These are phyloP conservation scores for Wickerhamiella pararugosa DNA, from an alignment of 1,139 yeast species.

Conservation along the genomic window DNA sequence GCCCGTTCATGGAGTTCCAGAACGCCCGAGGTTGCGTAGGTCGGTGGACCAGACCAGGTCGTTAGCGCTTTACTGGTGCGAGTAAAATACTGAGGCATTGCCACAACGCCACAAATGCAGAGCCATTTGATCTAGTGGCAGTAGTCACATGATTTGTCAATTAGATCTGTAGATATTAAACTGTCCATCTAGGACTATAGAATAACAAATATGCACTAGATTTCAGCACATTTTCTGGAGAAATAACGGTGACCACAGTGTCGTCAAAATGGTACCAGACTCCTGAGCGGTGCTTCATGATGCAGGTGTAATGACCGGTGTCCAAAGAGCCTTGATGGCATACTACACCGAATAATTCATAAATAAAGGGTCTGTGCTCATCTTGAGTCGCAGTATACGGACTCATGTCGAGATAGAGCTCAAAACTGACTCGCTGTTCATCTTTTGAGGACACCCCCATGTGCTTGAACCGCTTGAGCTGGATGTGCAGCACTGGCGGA, in stretches of 20 bases:
- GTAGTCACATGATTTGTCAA: too few species aligned
- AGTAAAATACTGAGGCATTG: constrained; percentile 8
- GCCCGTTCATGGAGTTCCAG: not conserved
- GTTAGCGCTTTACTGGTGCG: constrained; percentile 6
- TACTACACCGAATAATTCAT: constrained; percentile 74
- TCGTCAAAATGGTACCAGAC: constrained; percentile 88
- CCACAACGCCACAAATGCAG: not conserved
- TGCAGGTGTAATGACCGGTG: constrained; percentile 86
- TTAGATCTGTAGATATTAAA: constrained; percentile 10
- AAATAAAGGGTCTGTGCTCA: constrained; percentile 26
- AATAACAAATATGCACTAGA: constrained; percentile 69
- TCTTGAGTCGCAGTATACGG: constrained; percentile 34
- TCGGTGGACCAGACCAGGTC: constrained; percentile 4
- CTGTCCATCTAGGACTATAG: constrained; percentile 41
- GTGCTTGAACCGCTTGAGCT: constrained; percentile 80
- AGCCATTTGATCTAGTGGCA: too few species aligned
- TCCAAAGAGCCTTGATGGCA: constrained; percentile 86
- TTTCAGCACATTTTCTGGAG: constrained; percentile 45
- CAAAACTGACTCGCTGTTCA: constrained; percentile 59
- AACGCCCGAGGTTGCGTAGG: not conserved
- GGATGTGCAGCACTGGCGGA: constrained; percentile 71
- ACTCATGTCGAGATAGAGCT: constrained; percentile 54
- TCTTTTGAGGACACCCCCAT: constrained; percentile 49
- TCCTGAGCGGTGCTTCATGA: constrained; percentile 54
- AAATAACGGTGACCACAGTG: constrained; percentile 57